A percentile compares a stretch with the other conserved stretches of the same genome.
phyloP scores from a whole-genome alignment of 192 early-diverging fungal genomes.

The Gryganskiella cystojenkinii region DNA sequence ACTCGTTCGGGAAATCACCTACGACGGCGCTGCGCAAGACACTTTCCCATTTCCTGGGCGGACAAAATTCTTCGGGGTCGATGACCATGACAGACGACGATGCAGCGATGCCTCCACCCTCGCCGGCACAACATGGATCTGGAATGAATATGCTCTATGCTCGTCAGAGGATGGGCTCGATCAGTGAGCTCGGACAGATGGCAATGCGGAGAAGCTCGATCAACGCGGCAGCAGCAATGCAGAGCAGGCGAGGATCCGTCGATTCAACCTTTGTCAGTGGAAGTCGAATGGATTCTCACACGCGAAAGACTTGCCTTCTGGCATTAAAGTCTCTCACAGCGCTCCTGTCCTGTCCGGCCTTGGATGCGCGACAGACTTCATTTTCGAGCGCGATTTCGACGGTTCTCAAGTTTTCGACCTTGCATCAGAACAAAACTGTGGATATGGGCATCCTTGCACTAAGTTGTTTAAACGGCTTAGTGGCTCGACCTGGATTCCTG shows the following conservation, averaged over 20 bases:
- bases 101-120: constrained; percentile 1
- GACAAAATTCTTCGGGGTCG: background rate
- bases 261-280: constrained; percentile 46
- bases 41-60: constrained; percentile 24
- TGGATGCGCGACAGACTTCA: constrained; percentile 34
- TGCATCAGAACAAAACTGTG: constrained; percentile 47
- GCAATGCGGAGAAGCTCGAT: constrained; percentile 45
- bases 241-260: constrained; percentile 26
- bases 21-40: constrained; percentile 41
- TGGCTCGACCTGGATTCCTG: constrained; percentile 44
- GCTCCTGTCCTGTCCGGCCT: constrained; percentile 30
- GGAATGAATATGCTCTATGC: constrained; percentile 23
- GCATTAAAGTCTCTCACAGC: constrained; percentile 34
- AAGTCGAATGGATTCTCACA: constrained; percentile 40
- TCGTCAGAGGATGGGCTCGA: constrained; percentile 42
- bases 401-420: constrained; percentile 41
- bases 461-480: constrained; percentile 42
- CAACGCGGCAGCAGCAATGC: constrained; percentile 33
- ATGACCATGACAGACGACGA: constrained; percentile 5
- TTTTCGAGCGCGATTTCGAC: constrained; percentile 24
- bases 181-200: constrained; percentile 45
- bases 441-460: constrained; percentile 43
- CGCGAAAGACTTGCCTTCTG: constrained; percentile 42
- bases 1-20: constrained; percentile 43
- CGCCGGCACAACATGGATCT: constrained; percentile 19